Evolutionary conservation across 345 rosid species (phyloP), one percentile per base, ranked within the genome.

Genomic region (Laguncularia racemosa): DNA sequence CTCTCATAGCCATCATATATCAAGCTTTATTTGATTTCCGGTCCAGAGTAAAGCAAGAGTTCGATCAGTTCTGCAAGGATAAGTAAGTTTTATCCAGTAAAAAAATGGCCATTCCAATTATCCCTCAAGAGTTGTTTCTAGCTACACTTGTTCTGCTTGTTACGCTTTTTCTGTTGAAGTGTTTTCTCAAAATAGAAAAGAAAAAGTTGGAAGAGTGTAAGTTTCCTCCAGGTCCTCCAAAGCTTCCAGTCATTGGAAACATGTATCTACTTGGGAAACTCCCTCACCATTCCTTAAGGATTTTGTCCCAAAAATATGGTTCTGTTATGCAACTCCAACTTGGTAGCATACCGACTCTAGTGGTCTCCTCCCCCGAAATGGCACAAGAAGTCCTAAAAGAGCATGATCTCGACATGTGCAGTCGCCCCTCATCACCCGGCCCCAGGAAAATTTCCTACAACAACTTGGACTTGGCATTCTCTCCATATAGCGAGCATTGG

Each of bases 161-260:
- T 3, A 0, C 28, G 28, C 5, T 23, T 2, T 23, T 23, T 23
- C 28, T 23, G 4, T 23, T 23, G 28, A 23, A 6, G 5, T 23
- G 3, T 23, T 2, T 23, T 23, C 28, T 1, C 2, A 1, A 6
- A 23, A 23, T 3, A 2, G 4, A 6, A 23, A 23, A 23, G 28
- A 3, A 23, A 3, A 23, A 23, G 4, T 6, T 2, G 3, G 28
- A 23, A 0, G 28, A 0, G 28, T 23, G 38, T n/a, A 11, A 3
- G 13, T 18, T 59, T 40, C 64, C 57, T 20, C 64, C 64, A 8
- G 13, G 64, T 26, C 56, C 57, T 44, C 64, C 6, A 20, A 51
- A 44, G n/a, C 57, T 60, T 0, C 57, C 64, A 1, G 2, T 60
- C 38, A 43, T 60, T 3, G 64, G 64, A 3, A 51, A 44, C 57